phyloP scores from a whole-genome alignment of 257 asterid species.

The Vinca minor region DNA sequence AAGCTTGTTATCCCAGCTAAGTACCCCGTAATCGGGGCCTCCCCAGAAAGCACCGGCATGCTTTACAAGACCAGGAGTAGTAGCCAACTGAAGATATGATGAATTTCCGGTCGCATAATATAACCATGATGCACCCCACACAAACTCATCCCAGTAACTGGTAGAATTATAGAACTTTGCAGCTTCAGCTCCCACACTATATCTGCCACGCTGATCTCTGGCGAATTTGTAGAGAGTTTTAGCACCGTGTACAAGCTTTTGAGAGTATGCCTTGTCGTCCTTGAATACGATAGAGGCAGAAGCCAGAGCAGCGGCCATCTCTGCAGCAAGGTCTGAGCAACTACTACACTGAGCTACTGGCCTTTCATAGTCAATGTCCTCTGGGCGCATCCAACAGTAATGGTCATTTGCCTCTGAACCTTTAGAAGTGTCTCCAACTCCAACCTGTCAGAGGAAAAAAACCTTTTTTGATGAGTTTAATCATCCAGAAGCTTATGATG shows the following conservation, averaged over 20 bases:
- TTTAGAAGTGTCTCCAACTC: constrained; percentile 69
- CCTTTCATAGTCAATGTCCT: constrained; percentile 73
- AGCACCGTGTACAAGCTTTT: constrained; percentile 92
- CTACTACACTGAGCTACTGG: constrained; percentile 50
- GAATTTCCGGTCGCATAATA: constrained; percentile 89
- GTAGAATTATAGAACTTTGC: constrained; percentile 65
- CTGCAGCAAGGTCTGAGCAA: constrained; percentile 94
- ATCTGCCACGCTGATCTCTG: constrained; percentile 83
- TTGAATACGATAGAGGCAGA: constrained; percentile 95
- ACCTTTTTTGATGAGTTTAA: neutral
- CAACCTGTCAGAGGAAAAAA: constrained; percentile 46
- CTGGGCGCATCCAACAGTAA: constrained; percentile 93
- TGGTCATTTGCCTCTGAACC: constrained; percentile 67
- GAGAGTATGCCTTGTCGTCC: constrained; percentile 82
- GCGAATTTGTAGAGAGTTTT: constrained; percentile 69
- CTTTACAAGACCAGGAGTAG: constrained; percentile 59
- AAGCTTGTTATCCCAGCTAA: constrained; percentile 92
- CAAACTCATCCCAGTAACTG: constrained; percentile 71
- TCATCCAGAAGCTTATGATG: neutral
- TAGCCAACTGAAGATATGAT: constrained; percentile 81
- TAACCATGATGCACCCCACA: constrained; percentile 96
- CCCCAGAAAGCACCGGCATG: constrained; percentile 98
- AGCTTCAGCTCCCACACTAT: constrained; percentile 64
- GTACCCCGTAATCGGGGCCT: constrained; percentile 84
- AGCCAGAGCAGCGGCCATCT: constrained; percentile 97